Conservation (phyloP, 2,329 filamentous ascomycete genomes). For the Thelonectria discophora region DNA sequence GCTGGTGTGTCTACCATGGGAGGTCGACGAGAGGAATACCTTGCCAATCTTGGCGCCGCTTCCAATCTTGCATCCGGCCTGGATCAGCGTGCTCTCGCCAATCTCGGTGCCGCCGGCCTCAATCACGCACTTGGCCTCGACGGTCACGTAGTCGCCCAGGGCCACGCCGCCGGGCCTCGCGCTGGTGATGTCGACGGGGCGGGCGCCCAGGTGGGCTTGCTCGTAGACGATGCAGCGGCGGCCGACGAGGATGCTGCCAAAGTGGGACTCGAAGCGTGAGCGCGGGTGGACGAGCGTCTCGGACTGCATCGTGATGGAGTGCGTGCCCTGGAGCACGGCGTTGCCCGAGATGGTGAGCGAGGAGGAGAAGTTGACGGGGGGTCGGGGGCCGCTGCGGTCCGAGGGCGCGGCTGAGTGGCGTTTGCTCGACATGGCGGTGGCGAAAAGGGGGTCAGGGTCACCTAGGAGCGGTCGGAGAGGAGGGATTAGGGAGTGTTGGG, state of each 20-base stretch:
- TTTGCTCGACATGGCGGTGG: conserved; percentile 55
- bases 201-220: conserved; percentile 63
- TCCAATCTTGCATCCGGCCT: conserved; percentile 68
- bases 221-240: conserved; percentile 86
- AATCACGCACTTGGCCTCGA: conserved; percentile 68
- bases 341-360: conserved; percentile 69
- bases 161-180: conserved; percentile 58
- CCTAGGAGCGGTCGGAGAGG: conserved; percentile 13
- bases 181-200: conserved; percentile 39
- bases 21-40: conserved; percentile 51
- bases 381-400: conserved; percentile 64
- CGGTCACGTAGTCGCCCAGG: conserved; percentile 67
- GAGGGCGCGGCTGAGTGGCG: conserved; percentile 65
- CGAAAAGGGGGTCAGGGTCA: too few relatives aligned
- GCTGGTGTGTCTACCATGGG: not conserved
- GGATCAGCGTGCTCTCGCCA: conserved; percentile 67
- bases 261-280: conserved; percentile 77
- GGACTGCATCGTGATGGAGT: conserved; percentile 80
- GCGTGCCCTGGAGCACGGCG: conserved; percentile 72
- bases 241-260: conserved; percentile 82
- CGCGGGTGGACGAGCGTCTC: conserved; percentile 89
- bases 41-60: conserved; percentile 70
- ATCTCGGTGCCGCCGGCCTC: conserved; percentile 70
- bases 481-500: not conserved
- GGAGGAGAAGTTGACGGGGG: conserved; percentile 69